Conservation (phyloP, 495 filamentous ascomycete genomes). For the Hyphodiscus hymeniophilus region DNA sequence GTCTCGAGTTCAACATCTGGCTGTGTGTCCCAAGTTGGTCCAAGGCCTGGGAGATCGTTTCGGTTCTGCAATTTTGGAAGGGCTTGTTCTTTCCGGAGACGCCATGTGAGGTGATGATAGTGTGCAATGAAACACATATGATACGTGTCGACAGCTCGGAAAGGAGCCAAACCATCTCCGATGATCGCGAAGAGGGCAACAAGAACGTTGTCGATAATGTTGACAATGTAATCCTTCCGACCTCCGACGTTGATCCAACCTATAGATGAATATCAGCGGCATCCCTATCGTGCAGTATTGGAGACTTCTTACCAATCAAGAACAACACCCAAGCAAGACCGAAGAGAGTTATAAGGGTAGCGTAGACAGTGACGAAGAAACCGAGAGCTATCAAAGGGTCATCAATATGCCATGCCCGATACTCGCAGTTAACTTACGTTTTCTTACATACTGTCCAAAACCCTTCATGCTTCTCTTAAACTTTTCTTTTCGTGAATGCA, state of each 20-base stretch:
- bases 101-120: constrained; percentile 64
- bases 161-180: constrained; percentile 69
- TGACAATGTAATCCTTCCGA: constrained; percentile 57
- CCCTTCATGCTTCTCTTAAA: constrained; percentile 69
- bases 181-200: constrained; percentile 72
- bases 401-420: background rate
- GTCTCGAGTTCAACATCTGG: background rate
- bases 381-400: constrained; percentile 44
- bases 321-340: constrained; percentile 79
- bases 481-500: constrained; percentile 67
- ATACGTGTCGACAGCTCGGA: constrained; percentile 70
- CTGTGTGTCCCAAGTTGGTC: constrained; percentile 20
- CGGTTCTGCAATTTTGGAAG: constrained; percentile 59
- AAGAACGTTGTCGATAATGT: constrained; percentile 69
- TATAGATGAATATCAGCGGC: background rate
- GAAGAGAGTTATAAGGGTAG: constrained; percentile 71
- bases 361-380: constrained; percentile 69
- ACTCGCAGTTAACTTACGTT: constrained; percentile 31
- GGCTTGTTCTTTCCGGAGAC: constrained; percentile 50
- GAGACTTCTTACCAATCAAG: constrained; percentile 46
- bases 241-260: constrained; percentile 77
- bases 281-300: constrained; percentile 1
- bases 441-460: constrained; percentile 64
- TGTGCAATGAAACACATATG: constrained; percentile 38
- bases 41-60: constrained; percentile 56